Base-by-base conservation (phyloP, 2,329 filamentous ascomycete genomes). In the Plenodomus tracheiphilus region DNA sequence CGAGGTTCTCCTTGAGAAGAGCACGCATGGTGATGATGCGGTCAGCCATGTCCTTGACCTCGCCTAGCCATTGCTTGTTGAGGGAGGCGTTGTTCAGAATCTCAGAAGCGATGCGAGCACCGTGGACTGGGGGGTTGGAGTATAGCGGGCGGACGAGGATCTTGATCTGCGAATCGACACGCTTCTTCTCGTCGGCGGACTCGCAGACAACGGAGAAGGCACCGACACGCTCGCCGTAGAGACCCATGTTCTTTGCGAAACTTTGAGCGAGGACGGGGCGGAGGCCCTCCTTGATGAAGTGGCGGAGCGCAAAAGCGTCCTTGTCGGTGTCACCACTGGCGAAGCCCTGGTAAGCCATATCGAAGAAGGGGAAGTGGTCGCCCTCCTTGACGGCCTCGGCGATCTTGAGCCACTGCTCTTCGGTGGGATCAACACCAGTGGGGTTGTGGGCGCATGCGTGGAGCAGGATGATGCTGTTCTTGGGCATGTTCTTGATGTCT, bases 191-290 rank as follows among this genome's bases (percentile, higher is more conserved):
- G 62, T 92, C 92, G 57, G 86, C 82, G 36, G 89, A 87, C 62
- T 86, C 87, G 72, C 87, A 89, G 66, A 97, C 88, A 62, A 97
- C 83, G 65, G 91, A 96, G 84, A 99, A 97, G 59, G 92, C 92
- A 70, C 94, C 94, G 53, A 96, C 91, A 79, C 94, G 93, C 83
- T 99, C 94, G 72, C 94, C 94, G 74, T 99, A 97, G 56, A 99
- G 89, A 79, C 94, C 94, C 93, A 99, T 97, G 85, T 99, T 99
- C 88, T 97, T 97, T 74, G 93, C 93, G 75, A 97, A 97, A 45
- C 89, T 94, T 80, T 97, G 93, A 68, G 89, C 87, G 56, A 97
- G 85, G 70, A 85, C 86, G 71, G 94, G 85, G 71, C 91, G 85
- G 80, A 96, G 91, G 66, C 93, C 93, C 79, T 97, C 81, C 78